Evolutionary conservation across 345 rosid genomes (phyloP).

Genomic region (Moringa oleifera): DNA sequence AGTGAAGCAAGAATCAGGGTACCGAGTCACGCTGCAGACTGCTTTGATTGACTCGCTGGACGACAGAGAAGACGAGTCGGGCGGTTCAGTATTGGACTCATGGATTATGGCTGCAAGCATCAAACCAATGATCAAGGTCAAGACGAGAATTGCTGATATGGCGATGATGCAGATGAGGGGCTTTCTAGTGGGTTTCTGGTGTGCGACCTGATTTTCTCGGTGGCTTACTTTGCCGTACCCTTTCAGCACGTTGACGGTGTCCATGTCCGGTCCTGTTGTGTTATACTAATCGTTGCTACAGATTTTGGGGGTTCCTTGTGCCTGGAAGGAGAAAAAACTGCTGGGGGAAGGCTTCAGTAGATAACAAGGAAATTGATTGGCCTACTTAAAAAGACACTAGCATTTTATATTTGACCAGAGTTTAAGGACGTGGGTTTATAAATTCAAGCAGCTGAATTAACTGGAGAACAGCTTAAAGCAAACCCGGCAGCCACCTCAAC

Average conservation of each 20-base stretch:
- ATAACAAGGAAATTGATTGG: too few relatives aligned
- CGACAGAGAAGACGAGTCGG: slow-evolving; percentile 16
- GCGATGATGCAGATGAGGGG: slow-evolving; percentile 28
- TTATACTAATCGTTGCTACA: too few relatives aligned
- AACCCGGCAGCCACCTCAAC: too few relatives aligned
- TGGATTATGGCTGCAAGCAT: slow-evolving; percentile 32
- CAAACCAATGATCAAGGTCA: slow-evolving; percentile 32
- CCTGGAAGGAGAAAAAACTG: too few relatives aligned
- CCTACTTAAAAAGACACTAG: too few relatives aligned
- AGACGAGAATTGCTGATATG: slow-evolving; percentile 34
- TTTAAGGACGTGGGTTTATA: too few relatives aligned
- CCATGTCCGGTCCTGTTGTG: too few relatives aligned
- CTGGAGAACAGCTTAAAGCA: too few relatives aligned
- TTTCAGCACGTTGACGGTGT: slow-evolving; percentile 46
- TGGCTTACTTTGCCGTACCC: slow-evolving; percentile 64
- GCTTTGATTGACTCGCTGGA: slow-evolving; percentile 33
- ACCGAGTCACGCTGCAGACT: slow-evolving; percentile 54
- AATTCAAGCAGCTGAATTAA: too few relatives aligned
- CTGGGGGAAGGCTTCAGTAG: too few relatives aligned
- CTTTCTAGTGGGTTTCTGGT: slow-evolving; percentile 21
- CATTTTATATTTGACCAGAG: too few relatives aligned
- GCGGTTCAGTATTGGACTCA: slow-evolving; percentile 20
- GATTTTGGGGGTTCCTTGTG: too few relatives aligned
- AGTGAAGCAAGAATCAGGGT: slow-evolving; percentile 58
- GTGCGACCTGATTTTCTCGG: slow-evolving; percentile 31